These are phyloP conservation scores for Penicillium roqueforti DNA, from an alignment of 495 filamentous ascomycete genomes.

Conservation along the genomic window DNA sequence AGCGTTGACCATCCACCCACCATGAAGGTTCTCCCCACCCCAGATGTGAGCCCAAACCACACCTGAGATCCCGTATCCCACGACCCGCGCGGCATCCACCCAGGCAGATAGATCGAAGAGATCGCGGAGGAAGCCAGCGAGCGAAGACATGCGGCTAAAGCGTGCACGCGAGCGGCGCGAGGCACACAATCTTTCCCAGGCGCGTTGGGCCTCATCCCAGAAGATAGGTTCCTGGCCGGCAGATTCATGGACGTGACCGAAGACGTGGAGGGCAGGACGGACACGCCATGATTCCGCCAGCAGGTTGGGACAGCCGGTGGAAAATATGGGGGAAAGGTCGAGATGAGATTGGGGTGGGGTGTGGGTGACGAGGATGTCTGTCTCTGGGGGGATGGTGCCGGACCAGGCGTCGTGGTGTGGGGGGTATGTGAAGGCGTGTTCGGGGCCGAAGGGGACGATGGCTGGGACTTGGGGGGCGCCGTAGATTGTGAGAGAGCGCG, in stretches of 20 bases:
- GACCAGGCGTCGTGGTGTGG: constrained; percentile 59
- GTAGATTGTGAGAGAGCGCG: constrained; percentile 51
- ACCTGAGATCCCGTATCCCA: constrained; percentile 58
- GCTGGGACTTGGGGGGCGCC: constrained; percentile 62
- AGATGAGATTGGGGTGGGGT: constrained; percentile 66
- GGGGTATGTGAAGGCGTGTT: constrained; percentile 66
- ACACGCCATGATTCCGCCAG: constrained; percentile 75
- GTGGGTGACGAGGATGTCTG: constrained; percentile 85
- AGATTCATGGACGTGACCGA: constrained; percentile 79
- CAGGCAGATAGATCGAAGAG: constrained; percentile 51
- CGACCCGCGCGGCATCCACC: constrained; percentile 57
- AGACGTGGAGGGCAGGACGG: constrained; percentile 75
- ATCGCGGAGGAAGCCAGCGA: constrained; percentile 50
- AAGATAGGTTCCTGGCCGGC: constrained; percentile 61
- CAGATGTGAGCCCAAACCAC: constrained; percentile 69
- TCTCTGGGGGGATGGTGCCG: constrained; percentile 64
- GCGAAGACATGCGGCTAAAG: constrained; percentile 18
- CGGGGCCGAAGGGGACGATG: constrained; percentile 47
- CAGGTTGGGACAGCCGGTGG: constrained; percentile 70
- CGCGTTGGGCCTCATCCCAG: constrained; percentile 71
- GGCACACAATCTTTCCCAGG: constrained; percentile 61
- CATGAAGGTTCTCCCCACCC: constrained; percentile 53
- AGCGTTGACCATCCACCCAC: constrained; percentile 71
- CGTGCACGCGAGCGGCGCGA: constrained; percentile 29
- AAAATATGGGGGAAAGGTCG: constrained; percentile 55